These are phyloP conservation scores for Saprolegnia parasitica DNA, from an alignment of 352 stramenopile genomes.

Conservation along the genomic window DNA sequence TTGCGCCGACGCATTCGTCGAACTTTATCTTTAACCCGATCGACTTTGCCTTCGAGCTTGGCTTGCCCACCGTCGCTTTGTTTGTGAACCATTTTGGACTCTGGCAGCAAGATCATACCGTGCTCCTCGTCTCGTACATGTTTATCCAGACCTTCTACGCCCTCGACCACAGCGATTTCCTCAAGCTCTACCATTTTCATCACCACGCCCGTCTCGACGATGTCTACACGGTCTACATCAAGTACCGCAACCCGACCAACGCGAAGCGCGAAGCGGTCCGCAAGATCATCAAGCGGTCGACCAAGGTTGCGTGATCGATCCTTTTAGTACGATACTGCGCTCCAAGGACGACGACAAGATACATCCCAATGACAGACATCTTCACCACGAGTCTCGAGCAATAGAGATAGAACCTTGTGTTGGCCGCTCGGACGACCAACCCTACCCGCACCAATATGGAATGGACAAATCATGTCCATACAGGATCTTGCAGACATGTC, in stretches of 20 bases:
- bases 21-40: constrained; percentile 9
- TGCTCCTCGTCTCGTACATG: constrained; percentile 12
- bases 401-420: too few relatives aligned
- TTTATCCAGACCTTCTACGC: neutral
- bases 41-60: constrained; percentile 7
- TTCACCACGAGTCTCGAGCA: too few relatives aligned
- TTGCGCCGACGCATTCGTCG: constrained; percentile 1
- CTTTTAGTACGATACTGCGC: too few relatives aligned
- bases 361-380: too few relatives aligned
- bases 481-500: too few relatives aligned
- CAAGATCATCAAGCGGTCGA: neutral
- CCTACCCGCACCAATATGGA: too few relatives aligned
- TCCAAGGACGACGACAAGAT: too few relatives aligned
- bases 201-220: constrained; percentile 6
- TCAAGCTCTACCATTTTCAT: constrained; percentile 1
- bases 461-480: too few relatives aligned
- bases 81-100: neutral
- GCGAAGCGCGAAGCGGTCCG: neutral
- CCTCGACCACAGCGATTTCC: constrained; percentile 6
- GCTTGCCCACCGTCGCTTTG: neutral
- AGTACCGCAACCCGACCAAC: constrained; percentile 7
- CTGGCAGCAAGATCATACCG: neutral
- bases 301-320: constrained; percentile 5
- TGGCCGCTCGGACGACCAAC: too few relatives aligned
- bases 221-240: constrained; percentile 14